Percentiles rank a stretch among this genome's conserved stretches.
Evolutionary conservation across 2,329 filamentous ascomycete species (phyloP).

Genomic region (Microdochium nivale): DNA sequence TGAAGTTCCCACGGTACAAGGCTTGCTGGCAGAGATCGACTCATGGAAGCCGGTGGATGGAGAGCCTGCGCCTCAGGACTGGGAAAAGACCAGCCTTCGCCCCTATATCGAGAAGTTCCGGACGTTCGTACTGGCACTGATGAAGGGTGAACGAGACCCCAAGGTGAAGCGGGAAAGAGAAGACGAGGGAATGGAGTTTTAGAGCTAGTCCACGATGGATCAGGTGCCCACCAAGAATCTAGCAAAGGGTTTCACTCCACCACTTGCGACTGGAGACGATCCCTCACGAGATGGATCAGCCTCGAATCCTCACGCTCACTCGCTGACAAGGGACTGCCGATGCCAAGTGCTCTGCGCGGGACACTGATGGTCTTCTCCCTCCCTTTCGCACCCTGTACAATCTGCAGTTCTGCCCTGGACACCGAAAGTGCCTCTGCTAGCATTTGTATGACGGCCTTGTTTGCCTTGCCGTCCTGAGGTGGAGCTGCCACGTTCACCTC

Average conservation of each 20-base stretch:
- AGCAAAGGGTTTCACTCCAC: neutral
- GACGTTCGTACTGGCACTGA: conserved; percentile 65
- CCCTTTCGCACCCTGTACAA: conserved; percentile 55
- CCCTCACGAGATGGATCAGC: conserved; percentile 11
- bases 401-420: conserved; percentile 54
- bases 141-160: conserved; percentile 63
- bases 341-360: conserved; percentile 9
- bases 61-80: conserved; percentile 50
- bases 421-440: conserved; percentile 47
- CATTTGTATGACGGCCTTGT: conserved; percentile 55
- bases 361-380: conserved; percentile 50
- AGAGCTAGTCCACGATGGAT: conserved; percentile 3
- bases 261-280: neutral
- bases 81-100: conserved; percentile 94
- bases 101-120: conserved; percentile 89
- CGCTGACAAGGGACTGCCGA: neutral
- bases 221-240: neutral
- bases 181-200: conserved; percentile 45
- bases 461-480: conserved; percentile 59
- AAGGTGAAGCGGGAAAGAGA: conserved; percentile 49
- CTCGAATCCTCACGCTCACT: conserved; percentile 9
- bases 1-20: conserved; percentile 78
- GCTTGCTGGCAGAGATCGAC: conserved; percentile 79
- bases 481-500: conserved; percentile 59
- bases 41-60: conserved; percentile 50